Conservation (phyloP, 1,284 basidiomycete species). For the Cutaneotrichosporon dermatis region DNA sequence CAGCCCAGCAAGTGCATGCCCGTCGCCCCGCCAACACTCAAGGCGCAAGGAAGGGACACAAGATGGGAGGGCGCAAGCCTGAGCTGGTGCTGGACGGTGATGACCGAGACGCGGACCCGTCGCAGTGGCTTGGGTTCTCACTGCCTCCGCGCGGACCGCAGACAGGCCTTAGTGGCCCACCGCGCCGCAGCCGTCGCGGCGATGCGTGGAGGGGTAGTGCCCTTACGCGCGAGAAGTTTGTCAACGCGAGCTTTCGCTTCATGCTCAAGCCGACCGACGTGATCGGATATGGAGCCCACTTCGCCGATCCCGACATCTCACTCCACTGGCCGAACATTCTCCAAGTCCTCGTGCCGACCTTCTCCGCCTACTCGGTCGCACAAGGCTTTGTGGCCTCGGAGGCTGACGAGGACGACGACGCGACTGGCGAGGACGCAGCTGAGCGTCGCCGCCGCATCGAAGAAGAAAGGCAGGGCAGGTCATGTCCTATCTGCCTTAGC, state of each 20-base stretch:
- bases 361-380: slow-evolving; percentile 49
- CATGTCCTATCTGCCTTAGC: slow-evolving; percentile 87
- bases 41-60: slow-evolving; percentile 2
- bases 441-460: slow-evolving; percentile 32
- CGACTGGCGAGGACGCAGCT: slow-evolving; percentile 35
- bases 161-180: slow-evolving; percentile 47
- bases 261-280: slow-evolving; percentile 86
- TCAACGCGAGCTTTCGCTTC: slow-evolving; percentile 91
- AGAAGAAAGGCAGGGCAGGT: slow-evolving; percentile 52
- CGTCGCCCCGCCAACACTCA: slow-evolving; percentile 7
- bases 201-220: slow-evolving; percentile 55
- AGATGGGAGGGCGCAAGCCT: slow-evolving; percentile 23
- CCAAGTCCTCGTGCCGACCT: slow-evolving; percentile 85
- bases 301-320: slow-evolving; percentile 90
- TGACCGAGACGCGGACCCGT: slow-evolving; percentile 24
- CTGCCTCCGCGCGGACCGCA: slow-evolving; percentile 62
- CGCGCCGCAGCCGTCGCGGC: slow-evolving; percentile 62
- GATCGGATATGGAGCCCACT: slow-evolving; percentile 75
- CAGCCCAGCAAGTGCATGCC: slow-evolving; percentile 4
- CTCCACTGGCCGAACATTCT: slow-evolving; percentile 96
- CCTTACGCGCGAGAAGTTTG: slow-evolving; percentile 84
- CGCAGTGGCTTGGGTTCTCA: slow-evolving; percentile 66
- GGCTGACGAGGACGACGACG: slow-evolving; percentile 27
- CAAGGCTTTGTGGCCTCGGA: slow-evolving; percentile 44
- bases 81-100: slow-evolving; percentile 23